These are phyloP conservation scores for Neospora caninum DNA, from an alignment of 169 alveolate species.

Conservation along the genomic window DNA sequence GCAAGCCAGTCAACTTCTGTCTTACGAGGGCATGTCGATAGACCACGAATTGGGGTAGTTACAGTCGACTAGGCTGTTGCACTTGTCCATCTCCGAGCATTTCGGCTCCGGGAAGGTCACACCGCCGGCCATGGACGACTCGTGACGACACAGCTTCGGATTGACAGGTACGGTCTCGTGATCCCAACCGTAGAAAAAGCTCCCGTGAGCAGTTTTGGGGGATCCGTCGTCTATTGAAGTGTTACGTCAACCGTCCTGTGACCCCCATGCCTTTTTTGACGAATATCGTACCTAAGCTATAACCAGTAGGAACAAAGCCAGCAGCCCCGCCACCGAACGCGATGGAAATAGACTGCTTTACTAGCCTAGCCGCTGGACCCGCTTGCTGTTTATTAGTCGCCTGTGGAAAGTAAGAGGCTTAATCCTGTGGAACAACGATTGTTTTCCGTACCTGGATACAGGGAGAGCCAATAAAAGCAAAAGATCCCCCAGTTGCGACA, in stretches of 20 bases:
- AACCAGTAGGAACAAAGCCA: conserved; percentile 30
- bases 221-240: conserved; percentile 47
- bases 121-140: conserved; percentile 2
- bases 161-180: neutral
- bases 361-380: neutral
- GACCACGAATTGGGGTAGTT: conserved; percentile 50
- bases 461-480: conserved; percentile 41
- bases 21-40: conserved; percentile 51
- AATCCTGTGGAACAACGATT: neutral
- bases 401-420: no score
- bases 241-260: neutral
- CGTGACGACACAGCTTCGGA: conserved; percentile 1
- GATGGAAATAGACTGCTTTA: neutral
- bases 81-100: conserved; percentile 38
- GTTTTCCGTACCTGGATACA: conserved; percentile 36
- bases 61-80: conserved; percentile 33
- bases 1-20: neutral
- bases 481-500: conserved; percentile 58
- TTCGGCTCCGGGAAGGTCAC: conserved; percentile 49
- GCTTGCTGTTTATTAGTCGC: neutral
- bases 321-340: conserved; percentile 11
- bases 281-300: neutral
- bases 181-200: conserved; percentile 57
- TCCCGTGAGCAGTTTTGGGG: conserved; percentile 18
- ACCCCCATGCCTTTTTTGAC: neutral